These are phyloP conservation scores for Friedmanniomyces simplex DNA, from an alignment of 495 filamentous ascomycete species.

Conservation along the genomic window DNA sequence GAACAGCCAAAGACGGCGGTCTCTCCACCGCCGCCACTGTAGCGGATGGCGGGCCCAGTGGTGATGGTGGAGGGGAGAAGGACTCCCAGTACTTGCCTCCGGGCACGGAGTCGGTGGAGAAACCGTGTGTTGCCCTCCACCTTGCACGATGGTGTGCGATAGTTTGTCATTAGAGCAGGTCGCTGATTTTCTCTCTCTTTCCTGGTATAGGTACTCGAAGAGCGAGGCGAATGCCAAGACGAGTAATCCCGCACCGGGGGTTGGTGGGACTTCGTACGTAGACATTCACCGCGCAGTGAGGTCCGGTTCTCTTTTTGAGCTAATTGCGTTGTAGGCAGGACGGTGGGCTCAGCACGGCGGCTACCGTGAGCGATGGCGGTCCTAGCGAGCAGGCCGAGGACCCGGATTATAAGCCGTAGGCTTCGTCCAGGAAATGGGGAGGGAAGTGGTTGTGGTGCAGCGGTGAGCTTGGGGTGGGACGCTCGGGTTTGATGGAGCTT, in stretches of 20 bases:
- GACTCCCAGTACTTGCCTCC: background rate
- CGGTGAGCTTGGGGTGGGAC: background rate
- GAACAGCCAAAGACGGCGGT: slow-evolving; percentile 4
- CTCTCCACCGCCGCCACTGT: slow-evolving; percentile 1
- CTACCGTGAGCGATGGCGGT: slow-evolving; percentile 8
- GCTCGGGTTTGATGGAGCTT: too few species aligned
- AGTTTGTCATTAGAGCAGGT: background rate
- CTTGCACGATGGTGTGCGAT: background rate
- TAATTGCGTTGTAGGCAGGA: slow-evolving; percentile 6
- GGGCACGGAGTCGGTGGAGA: background rate
- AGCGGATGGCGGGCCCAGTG: slow-evolving; percentile 2
- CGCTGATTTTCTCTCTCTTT: background rate
- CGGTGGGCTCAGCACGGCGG: slow-evolving; percentile 14
- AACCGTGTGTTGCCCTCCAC: background rate
- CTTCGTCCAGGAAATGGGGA: background rate
- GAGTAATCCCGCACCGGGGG: slow-evolving; percentile 1
- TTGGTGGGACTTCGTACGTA: slow-evolving; percentile 16
- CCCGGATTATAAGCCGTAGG: background rate
- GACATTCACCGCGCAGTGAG: too few species aligned
- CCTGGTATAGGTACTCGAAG: background rate
- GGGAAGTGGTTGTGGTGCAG: background rate
- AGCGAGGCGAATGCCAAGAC: background rate
- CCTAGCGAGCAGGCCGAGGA: background rate
- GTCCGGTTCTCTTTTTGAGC: background rate
- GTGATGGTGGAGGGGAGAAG: background rate